Evolutionary conservation across 116 monocot genomes (phyloP).

Genomic region (Phalaenopsis hybrid): DNA sequence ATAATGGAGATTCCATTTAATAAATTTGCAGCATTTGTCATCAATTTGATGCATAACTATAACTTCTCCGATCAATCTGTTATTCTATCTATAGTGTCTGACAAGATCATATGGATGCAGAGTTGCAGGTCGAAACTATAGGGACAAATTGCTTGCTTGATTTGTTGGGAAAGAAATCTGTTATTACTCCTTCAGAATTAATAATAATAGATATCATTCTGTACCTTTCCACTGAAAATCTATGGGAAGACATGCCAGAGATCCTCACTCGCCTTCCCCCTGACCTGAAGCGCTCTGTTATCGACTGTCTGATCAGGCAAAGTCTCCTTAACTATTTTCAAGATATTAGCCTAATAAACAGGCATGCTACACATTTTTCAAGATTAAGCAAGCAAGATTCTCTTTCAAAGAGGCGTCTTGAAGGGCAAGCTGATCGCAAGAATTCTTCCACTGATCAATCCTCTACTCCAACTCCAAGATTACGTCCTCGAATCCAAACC

Average conservation of each 20-base stretch:
- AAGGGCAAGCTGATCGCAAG: slow-evolving; percentile 8
- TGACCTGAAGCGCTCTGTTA: slow-evolving; percentile 14
- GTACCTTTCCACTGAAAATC: slow-evolving; percentile 1
- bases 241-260: slow-evolving; percentile 1
- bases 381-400: slow-evolving; percentile 14
- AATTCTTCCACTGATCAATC: background rate
- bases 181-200: slow-evolving; percentile 4
- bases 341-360: slow-evolving; percentile 12
- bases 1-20: background rate
- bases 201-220: background rate
- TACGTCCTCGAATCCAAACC: background rate
- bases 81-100: background rate
- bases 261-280: background rate
- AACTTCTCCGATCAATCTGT: background rate
- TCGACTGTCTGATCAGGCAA: slow-evolving; percentile 33
- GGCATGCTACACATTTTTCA: background rate
- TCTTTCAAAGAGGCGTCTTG: slow-evolving; percentile 30
- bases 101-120: slow-evolving; percentile 1
- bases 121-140: slow-evolving; percentile 17
- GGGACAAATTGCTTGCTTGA: slow-evolving; percentile 20
- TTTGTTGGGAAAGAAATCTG: slow-evolving; percentile 9
- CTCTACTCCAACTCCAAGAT: background rate
- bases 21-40: background rate
- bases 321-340: slow-evolving; percentile 3
- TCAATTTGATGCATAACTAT: background rate